phyloP scores from a whole-genome alignment of 2,329 filamentous ascomycete species.

The Curvularia hawaiiensis region DNA sequence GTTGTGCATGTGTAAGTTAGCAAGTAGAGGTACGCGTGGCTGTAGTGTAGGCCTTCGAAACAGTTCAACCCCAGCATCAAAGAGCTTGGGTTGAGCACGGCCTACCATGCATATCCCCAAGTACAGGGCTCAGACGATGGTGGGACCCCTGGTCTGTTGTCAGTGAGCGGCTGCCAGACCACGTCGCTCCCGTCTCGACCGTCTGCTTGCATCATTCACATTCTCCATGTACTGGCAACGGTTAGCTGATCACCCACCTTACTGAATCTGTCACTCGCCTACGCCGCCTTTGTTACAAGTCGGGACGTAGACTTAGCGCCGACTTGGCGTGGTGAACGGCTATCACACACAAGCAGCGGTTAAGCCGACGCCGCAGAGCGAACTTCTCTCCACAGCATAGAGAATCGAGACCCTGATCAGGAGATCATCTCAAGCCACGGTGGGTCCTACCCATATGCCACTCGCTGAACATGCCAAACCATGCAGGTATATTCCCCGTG shows the following conservation, averaged over 20 bases:
- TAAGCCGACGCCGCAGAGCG: background rate
- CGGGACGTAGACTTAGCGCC: conserved; percentile 1
- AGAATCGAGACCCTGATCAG: conserved; percentile 5
- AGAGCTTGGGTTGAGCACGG: conserved; percentile 20
- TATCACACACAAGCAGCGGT: conserved; percentile 7
- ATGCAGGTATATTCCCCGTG: background rate
- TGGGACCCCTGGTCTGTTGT: conserved; percentile 11
- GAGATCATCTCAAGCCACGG: conserved; percentile 3
- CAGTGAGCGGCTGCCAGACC: conserved; percentile 2
- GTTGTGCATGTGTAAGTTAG: conserved; percentile 2
- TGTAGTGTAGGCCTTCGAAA: conserved; percentile 18
- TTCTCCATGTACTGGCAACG: conserved; percentile 5
- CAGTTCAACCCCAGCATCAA: conserved; percentile 22
- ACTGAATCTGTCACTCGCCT: background rate
- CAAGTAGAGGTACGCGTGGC: conserved; percentile 9
- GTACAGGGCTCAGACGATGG: background rate
- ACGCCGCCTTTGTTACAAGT: conserved; percentile 6
- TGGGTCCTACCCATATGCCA: background rate
- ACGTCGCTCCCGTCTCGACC: conserved; percentile 19
- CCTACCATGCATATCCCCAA: conserved; percentile 10
- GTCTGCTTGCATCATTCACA: conserved; percentile 9
- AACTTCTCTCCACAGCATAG: conserved; percentile 3
- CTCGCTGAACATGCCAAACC: background rate
- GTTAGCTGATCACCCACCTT: conserved; percentile 7
- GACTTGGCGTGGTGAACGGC: background rate